Conservation (phyloP, 192 early-diverging fungal genomes). For the Gaertneriomyces sp. region DNA sequence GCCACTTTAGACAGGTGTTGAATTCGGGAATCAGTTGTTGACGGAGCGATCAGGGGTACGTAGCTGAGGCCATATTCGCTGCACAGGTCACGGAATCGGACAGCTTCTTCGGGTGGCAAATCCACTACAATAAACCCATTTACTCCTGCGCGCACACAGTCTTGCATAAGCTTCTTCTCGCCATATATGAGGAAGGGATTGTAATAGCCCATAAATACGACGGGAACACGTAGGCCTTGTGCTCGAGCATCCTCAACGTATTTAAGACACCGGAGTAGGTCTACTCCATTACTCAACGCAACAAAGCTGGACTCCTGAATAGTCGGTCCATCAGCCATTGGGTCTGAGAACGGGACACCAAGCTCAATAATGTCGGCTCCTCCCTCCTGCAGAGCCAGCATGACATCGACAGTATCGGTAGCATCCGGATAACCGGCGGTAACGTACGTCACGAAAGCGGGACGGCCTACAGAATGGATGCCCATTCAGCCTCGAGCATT, state of each 20-base stretch:
- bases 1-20: slow-evolving; percentile 72
- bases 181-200: slow-evolving; percentile 96
- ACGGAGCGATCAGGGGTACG: slow-evolving; percentile 89
- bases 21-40: slow-evolving; percentile 83
- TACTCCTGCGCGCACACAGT: slow-evolving; percentile 80
- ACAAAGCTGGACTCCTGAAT: slow-evolving; percentile 88
- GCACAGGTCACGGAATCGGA: slow-evolving; percentile 77
- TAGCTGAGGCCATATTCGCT: slow-evolving; percentile 69
- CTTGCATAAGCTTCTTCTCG: slow-evolving; percentile 77
- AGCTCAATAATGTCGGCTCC: slow-evolving; percentile 96
- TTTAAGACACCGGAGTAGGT: slow-evolving; percentile 76
- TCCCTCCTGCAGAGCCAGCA: slow-evolving; percentile 85
- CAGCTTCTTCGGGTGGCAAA: slow-evolving; percentile 94
- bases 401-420: slow-evolving; percentile 73
- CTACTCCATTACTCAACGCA: slow-evolving; percentile 74
- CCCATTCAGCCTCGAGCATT: not conserved
- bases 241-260: slow-evolving; percentile 76
- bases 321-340: slow-evolving; percentile 93
- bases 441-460: slow-evolving; percentile 89
- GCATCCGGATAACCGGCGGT: slow-evolving; percentile 88
- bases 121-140: slow-evolving; percentile 98
- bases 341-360: slow-evolving; percentile 97
- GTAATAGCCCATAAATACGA: slow-evolving; percentile 99
- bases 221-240: slow-evolving; percentile 79
- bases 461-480: slow-evolving; percentile 35